Base-by-base conservation (phyloP, 768 basidiomycete genomes). In the Leccinellum rugosiceps region DNA sequence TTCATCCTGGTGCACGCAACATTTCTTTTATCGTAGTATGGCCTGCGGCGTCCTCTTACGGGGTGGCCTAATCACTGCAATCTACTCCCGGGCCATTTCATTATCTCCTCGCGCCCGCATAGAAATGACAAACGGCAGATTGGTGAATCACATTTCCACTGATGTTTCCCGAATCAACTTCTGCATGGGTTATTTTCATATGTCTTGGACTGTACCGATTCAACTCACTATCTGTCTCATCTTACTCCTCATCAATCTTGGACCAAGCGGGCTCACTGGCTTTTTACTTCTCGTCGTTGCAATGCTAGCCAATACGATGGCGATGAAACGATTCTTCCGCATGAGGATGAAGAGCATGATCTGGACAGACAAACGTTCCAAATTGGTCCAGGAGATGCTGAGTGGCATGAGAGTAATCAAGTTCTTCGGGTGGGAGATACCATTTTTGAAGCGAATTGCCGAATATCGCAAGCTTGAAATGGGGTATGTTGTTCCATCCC, bases 81-180 rank as follows among this genome's bases (percentile, higher is more conserved):
- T 97, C 35, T 97, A 94, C 72, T 79, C 83, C 26, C 85, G 88
- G 44, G 86, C 88, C 1, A 77, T 97, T 23, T 80, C 77, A 26
- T 79, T 98, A 31, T 88, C 90, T 3, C 82, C 89, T 17, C 86
- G 91, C 43, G 84, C 92, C 6, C 83, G 95, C 7, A 85, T 86
- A 2, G 85, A 83, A 10, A 80, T 95, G 44, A 85, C 90, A 1
- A 97, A 92, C 65, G 95, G 94, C 21, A 89, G 35, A 8, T 17
- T 38, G 35, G 35, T 38, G 35, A 38, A 38, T 17, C 35, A 38
- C 35, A 38, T 38, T 58, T 93, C 91, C 6, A 92, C 90, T 1
- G 93, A 94, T 68, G 85, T 95, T 21, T 93, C 90, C 28, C 83
- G 94, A 21, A 90, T 98, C 67, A 93, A 98, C 68, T 97, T 94